Conservation (phyloP, 257 asterid species). For the Solanum tarapatanum region DNA sequence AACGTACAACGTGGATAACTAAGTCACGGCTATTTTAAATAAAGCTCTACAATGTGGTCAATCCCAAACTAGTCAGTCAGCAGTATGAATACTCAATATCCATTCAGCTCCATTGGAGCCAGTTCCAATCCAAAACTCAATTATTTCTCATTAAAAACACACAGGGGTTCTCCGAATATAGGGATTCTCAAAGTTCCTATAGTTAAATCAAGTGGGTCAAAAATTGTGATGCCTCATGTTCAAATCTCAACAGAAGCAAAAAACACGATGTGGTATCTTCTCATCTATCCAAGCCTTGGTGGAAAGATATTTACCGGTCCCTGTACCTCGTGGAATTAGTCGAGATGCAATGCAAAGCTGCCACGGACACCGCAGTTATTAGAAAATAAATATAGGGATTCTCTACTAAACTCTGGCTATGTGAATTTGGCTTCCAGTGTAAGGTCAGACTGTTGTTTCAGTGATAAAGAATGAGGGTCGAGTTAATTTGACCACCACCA, state of each 20-base stretch:
- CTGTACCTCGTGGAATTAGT: neutral
- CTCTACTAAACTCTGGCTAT: neutral
- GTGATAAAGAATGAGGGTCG: neutral
- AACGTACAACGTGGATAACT: neutral
- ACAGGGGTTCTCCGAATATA: neutral
- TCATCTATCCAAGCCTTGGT: neutral
- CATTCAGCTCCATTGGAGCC: neutral
- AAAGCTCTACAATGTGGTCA: neutral
- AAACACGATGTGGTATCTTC: neutral
- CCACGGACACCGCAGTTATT: neutral
- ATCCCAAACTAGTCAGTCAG: neutral
- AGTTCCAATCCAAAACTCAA: neutral
- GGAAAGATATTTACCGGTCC: neutral
- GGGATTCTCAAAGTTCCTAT: neutral
- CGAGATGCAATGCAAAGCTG: neutral
- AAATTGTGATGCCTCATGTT: neutral
- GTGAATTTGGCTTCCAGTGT: neutral
- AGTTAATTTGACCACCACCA: neutral
- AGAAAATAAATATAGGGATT: neutral
- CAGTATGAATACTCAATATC: neutral
- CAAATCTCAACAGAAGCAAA: neutral
- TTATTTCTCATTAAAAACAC: neutral
- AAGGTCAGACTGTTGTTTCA: neutral
- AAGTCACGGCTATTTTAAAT: neutral
- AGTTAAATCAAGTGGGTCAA: neutral